Evolutionary conservation across 345 rosid genomes (phyloP), one percentile per base, ranked within the genome.

Genomic region (Stellera chamaejasme): DNA sequence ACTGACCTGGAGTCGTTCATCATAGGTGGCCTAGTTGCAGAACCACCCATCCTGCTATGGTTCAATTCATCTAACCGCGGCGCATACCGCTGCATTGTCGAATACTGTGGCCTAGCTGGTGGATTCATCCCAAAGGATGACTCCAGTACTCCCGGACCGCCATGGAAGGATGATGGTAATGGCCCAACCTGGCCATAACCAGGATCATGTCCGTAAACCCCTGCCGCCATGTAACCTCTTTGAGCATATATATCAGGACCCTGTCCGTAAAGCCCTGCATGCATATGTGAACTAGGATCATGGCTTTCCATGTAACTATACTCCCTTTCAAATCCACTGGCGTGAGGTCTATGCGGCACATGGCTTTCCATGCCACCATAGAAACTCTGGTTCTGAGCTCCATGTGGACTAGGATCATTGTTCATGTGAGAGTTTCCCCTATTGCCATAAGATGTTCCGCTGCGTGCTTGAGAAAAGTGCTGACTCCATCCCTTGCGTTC

Each of bases 31-130:
- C 75, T 79, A 11, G 78, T 54, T 60, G 72, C 72, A 19, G 58
- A 48, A 19, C 57, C 48, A 56, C 58, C 62, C 64, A 71, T 71
- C 73, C 80, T 79, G 23, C 63, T 16, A 51, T 69, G 69, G 67
- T 82, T 82, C 66, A 80, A 45, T 55, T 74, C 95, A 70, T 82
- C 82, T 28, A 85, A 62, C 10, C 66, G 79, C 11, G 92, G 81
- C 1, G 82, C 76, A 66, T 88, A 88, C 4, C 81, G 77, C 58
- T 82, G 88, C 73, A 72, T 72, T 2, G 77, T 32, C 5, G 82
- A 75, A 66, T 85, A 88, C 6, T 80, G 77, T 55, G 80, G 88
- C 73, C 70, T 70, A 2, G 77, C 58, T 9, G 85, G 78, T 50
- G 72, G 26, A 58, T 66, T 70, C 66, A 60, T 69, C 65, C 69